Evolutionary conservation across 139 green algal genomes (phyloP), one percentile per base, ranked within the genome.

Genomic region (Penium margaritaceum): DNA sequence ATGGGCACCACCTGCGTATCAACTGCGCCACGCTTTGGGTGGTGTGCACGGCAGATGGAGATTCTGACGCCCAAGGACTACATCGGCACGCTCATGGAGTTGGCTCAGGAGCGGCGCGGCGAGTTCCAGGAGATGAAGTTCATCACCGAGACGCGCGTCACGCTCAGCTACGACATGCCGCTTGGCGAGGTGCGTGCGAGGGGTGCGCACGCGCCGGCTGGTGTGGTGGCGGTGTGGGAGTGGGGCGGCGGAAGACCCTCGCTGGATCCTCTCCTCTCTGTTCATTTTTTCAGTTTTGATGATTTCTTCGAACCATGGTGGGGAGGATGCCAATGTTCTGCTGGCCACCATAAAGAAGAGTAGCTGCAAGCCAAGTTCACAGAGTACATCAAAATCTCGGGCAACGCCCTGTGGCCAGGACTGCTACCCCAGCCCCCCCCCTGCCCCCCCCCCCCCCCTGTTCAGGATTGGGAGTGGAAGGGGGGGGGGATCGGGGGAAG

Each of bases 11-110:
- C n/a, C n/a, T n/a, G n/a, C n/a, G n/a, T n/a, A n/a, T n/a, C n/a
- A n/a, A n/a, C n/a, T n/a, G n/a, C n/a, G n/a, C n/a, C n/a, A n/a
- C n/a, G n/a, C n/a, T n/a, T n/a, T n/a, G n/a, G n/a, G n/a, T n/a
- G n/a, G n/a, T n/a, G n/a, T n/a, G n/a, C n/a, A n/a, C n/a, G n/a
- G n/a, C 70, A 77, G 70, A 57, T 82, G 54, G 70, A 79, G 3
- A 73, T 82, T 4, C 80, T 82, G 4, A 78, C 55, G 5, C 75
- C 75, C 37, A 87, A 87, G 43, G 93, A 97, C 15, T 97, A 91
- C 79, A 92, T 97, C 51, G 94, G 93, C 33, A 82, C 90, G 30
- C 81, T 97, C 12, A 98, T 99, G 90, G 92, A 97, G 80, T 87
- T 98, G 37, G 84, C 87, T 5, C 81, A 79, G 32, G 74, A 67